phyloP scores from a whole-genome alignment of 345 rosid genomes.

The Fremontodendron californicum region DNA sequence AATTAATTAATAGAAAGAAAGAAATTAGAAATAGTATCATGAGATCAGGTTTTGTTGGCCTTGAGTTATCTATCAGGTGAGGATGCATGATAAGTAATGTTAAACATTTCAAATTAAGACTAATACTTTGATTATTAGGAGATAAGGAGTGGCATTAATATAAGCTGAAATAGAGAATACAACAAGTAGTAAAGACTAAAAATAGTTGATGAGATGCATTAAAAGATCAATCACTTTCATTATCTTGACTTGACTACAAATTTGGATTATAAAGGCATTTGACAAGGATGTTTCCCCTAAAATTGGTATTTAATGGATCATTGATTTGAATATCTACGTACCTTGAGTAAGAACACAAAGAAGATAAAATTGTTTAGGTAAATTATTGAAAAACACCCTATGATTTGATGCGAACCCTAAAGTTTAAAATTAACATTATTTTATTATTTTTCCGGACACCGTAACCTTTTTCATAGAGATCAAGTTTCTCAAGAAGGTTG shows the following conservation, averaged over 20 bases:
- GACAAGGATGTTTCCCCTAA: neutral
- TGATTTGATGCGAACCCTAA: no score
- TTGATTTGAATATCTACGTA: neutral
- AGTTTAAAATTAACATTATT: no score
- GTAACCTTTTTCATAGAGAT: no score
- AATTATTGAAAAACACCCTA: no score
- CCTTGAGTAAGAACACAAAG: no score
- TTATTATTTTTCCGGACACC: no score
- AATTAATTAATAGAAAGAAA: neutral
- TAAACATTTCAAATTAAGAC: neutral
- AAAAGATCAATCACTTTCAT: conserved; percentile 6
- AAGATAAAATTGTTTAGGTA: no score
- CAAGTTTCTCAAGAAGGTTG: no score
- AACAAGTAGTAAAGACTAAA: conserved; percentile 1
- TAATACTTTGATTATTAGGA: neutral
- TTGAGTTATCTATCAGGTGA: neutral
- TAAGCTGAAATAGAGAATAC: neutral
- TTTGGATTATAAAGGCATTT: neutral
- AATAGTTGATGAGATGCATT: neutral
- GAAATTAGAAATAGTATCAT: neutral
- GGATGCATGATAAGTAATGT: neutral
- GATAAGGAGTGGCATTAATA: neutral
- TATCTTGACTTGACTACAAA: neutral
- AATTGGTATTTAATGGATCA: neutral
- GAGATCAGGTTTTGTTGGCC: neutral